Evolutionary conservation across 108 stramenopile genomes (phyloP).

Genomic region (Aureococcus anophagefferens): DNA sequence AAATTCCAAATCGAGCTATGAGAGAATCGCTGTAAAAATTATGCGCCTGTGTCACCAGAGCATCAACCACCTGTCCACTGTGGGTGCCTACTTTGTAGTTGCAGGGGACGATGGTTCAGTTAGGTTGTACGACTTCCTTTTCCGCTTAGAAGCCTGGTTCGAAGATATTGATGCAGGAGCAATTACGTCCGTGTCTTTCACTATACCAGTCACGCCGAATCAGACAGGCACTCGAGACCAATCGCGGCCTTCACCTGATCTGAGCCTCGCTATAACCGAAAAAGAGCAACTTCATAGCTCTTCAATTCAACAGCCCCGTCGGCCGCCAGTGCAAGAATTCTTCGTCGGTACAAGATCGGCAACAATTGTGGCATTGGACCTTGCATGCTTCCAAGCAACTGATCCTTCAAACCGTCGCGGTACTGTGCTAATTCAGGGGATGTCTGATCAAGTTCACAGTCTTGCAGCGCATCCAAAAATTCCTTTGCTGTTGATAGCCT

Average conservation of each 20-base stretch:
- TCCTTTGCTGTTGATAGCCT: conserved; percentile 20
- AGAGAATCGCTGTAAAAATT: background rate
- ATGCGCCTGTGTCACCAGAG: background rate
- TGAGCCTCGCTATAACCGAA: too few species aligned
- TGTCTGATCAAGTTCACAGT: conserved; percentile 16
- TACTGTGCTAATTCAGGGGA: conserved; percentile 32
- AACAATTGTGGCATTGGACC: conserved; percentile 39
- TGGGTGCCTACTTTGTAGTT: conserved; percentile 33
- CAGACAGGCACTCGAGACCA: too few species aligned
- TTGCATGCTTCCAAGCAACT: conserved; percentile 33
- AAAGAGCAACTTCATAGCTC: too few species aligned
- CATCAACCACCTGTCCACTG: conserved; percentile 14
- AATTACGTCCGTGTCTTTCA: conserved; percentile 47
- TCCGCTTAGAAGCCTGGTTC: conserved; percentile 52
- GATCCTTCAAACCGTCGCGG: conserved; percentile 37
- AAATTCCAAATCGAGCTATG: background rate
- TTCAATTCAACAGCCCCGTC: too few species aligned
- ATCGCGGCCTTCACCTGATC: too few species aligned
- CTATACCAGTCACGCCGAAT: too few species aligned
- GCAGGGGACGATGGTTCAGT: conserved; percentile 44
- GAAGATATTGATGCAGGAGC: conserved; percentile 51
- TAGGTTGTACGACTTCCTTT: conserved; percentile 45
- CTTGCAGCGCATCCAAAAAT: conserved; percentile 35
- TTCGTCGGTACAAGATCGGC: conserved; percentile 37
- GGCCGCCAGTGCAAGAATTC: conserved; percentile 48